Evolutionary conservation across 805 yeast genomes (phyloP), one percentile per base, ranked within the genome.

Genomic region (Starmerella riodocensis): DNA sequence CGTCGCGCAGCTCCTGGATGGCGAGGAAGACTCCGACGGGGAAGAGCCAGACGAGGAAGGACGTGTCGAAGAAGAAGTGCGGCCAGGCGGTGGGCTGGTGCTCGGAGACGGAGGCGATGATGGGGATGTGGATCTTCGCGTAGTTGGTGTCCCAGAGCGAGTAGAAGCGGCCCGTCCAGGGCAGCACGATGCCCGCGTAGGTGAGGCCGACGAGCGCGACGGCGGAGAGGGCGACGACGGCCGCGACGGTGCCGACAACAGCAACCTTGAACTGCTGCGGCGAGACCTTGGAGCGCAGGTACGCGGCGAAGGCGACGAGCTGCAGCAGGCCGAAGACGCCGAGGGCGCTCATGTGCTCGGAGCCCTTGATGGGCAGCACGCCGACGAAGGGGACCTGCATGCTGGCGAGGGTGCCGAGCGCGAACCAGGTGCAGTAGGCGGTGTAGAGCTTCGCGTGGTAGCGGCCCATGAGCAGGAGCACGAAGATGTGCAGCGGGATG

Each of bases 71-170:
- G 72, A 84, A 91, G 61, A 91, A 93, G 11, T 96, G 76, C 9
- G 97, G 94, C 99, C 99, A 91, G 4, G 98, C 94, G n/a, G 97
- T 88, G 43, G 99, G 99, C 69, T 91, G 99, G 67, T 91, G 99
- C 66, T 91, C 99, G 12, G 95, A 83, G 28, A 91, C 98, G 3
- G 96, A 86, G 1, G 99, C 98, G 62, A 91, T 91, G 57, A 91
- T 91, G 32, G 98, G 99, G 54, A 91, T 91, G 59, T 91, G 98
- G 50, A 91, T 81, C 66, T 86, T 88, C 47, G 99, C 99, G 56
- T 93, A 91, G 60, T 73, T 79, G 4, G 98, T 91, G 60, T 91
- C 98, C 98, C 98, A 91, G 51, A 93, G 65, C 2, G 97, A 86
- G 64, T 91, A 91, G 67, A 91, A 93, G 63, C 99, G 79, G 51